Conservation (phyloP, 768 basidiomycete genomes). For the Phanerochaete carnosa region DNA sequence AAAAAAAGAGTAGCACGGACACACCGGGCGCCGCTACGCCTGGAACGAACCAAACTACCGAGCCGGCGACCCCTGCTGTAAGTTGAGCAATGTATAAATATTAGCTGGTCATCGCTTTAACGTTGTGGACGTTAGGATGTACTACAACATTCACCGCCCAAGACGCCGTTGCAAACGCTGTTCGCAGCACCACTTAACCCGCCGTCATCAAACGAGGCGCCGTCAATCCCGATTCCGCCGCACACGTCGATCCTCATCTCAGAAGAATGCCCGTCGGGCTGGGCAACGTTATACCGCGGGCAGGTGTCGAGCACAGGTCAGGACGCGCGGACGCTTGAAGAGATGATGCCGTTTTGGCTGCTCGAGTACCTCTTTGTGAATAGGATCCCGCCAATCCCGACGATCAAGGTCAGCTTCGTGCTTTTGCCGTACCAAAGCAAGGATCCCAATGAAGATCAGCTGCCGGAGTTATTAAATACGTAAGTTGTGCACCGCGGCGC, state of each 20-base stretch:
- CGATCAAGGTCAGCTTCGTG: conserved; percentile 84
- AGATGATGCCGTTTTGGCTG: conserved; percentile 83
- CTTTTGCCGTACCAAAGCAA: conserved; percentile 71
- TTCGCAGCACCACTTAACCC: conserved; percentile 58
- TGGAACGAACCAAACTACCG: conserved; percentile 8
- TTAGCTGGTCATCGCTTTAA: background rate
- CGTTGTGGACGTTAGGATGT: conserved; percentile 12
- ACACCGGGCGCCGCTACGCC: conserved; percentile 16
- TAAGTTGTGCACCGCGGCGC: conserved; percentile 38
- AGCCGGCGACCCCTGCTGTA: conserved; percentile 24
- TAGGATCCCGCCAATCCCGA: conserved; percentile 47
- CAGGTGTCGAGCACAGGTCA: conserved; percentile 54
- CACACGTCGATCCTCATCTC: conserved; percentile 71
- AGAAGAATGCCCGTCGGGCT: conserved; percentile 75
- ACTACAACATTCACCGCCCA: conserved; percentile 23
- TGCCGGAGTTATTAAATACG: conserved; percentile 86
- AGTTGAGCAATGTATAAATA: background rate
- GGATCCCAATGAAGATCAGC: conserved; percentile 51
- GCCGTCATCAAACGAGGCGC: conserved; percentile 70
- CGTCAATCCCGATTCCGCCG: conserved; percentile 55
- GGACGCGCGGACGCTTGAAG: conserved; percentile 60
- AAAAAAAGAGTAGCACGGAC: conserved; percentile 34
- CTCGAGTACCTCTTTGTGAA: conserved; percentile 81
- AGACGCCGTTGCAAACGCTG: conserved; percentile 52
- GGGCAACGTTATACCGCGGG: conserved; percentile 75